These are phyloP conservation scores for Triticum aestivum DNA, from an alignment of 176 grass and related monocot genomes.

Conservation along the genomic window IWGSC_CS_RefSeq_v2.1 NC_057804.1:106764503-106765002, in stretches of 20 bases:
- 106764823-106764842: too few relatives aligned
- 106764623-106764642: background rate
- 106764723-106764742: slow-evolving; percentile 75
- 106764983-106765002: background rate
- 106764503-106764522: slow-evolving; percentile 97
- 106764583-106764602: slow-evolving; percentile 26
- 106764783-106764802: background rate
- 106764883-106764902: slow-evolving; percentile 18
- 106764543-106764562: slow-evolving; percentile 94
- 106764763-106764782: slow-evolving; percentile 12
- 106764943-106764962: slow-evolving; percentile 10
- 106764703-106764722: slow-evolving; percentile 94
- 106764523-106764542: slow-evolving; percentile 99
- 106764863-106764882: too few relatives aligned
- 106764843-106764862: too few relatives aligned
- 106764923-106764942: background rate
- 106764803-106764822: too few relatives aligned
- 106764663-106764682: slow-evolving; percentile 97
- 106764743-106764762: slow-evolving; percentile 12
- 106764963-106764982: slow-evolving; percentile 3
- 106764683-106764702: slow-evolving; percentile 96
- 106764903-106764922: background rate
- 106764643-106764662: slow-evolving; percentile 42
- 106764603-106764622: background rate
- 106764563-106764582: slow-evolving; percentile 34